Evolutionary conservation across 140 eudicot genomes (phyloP).

Genomic region (Bidens hawaiensis): DNA sequence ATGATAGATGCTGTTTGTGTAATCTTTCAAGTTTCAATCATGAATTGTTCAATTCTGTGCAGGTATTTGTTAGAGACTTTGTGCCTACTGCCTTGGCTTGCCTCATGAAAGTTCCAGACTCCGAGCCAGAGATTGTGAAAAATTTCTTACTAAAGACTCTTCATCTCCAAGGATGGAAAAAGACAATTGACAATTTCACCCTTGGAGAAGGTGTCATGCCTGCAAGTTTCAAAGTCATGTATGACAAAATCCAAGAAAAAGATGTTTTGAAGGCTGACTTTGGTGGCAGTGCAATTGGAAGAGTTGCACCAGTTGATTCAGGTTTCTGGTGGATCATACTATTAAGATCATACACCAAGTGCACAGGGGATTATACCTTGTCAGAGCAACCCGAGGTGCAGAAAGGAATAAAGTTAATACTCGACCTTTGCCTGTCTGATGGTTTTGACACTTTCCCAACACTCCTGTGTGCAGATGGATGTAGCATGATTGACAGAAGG

Average conservation of each 20-base stretch:
- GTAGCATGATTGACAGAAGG: constrained; percentile 48
- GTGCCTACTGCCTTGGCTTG: constrained; percentile 41
- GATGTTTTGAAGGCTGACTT: constrained; percentile 37
- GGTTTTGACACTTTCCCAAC: constrained; percentile 47
- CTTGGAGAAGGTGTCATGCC: constrained; percentile 51
- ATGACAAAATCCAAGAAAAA: constrained; percentile 14
- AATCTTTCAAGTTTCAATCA: not conserved
- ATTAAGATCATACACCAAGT: constrained; percentile 38
- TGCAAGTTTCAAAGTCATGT: constrained; percentile 41
- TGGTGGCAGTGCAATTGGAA: constrained; percentile 45
- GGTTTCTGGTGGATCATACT: constrained; percentile 51
- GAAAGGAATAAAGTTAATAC: constrained; percentile 41
- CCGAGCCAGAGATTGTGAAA: constrained; percentile 38
- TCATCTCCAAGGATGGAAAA: constrained; percentile 43
- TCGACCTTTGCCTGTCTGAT: constrained; percentile 39
- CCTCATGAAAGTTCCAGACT: constrained; percentile 31
- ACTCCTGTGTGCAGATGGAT: constrained; percentile 43
- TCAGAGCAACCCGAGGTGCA: constrained; percentile 30
- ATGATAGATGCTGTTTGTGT: not conserved
- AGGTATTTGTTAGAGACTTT: constrained; percentile 45
- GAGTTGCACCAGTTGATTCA: constrained; percentile 51
- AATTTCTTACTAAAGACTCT: constrained; percentile 37
- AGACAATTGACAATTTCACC: constrained; percentile 35
- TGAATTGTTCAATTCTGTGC: constrained; percentile 11
- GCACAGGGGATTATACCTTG: constrained; percentile 29